Evolutionary conservation across 331 rosid species (phyloP), one percentile per base, ranked within the genome.

Genomic region (Prunus yedoensis): DNA sequence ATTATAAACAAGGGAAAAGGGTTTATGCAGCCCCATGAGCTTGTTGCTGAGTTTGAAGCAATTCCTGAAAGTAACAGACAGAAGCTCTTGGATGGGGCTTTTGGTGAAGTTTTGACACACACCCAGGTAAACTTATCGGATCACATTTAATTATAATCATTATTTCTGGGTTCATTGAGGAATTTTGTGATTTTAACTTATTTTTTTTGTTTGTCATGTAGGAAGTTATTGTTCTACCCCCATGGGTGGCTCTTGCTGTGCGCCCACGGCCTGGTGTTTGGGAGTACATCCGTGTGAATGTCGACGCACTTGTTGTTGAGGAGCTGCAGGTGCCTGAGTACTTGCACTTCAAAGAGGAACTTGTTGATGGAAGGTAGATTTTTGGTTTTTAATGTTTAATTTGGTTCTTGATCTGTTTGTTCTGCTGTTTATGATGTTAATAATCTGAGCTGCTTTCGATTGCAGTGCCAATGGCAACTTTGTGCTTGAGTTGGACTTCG

Each of bases 261-360:
- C 94, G 99, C 28, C 99, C 99, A 41, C 92, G 99, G 91, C 99
- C 99, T 38, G 99, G 99, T 62, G 94, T 95, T 57, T 95, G 99
- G 99, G 99, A 95, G 68, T 95, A 95, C 82, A 88, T 95, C 61
- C 78, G 87, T 60, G 97, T 95, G 74, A 95, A 95, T 46, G 94
- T 95, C 56, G 89, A 92, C 20, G 97, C 97, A 16, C 96, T 92
- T 53, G 86, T 88, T 35, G 88, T 93, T 50, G 99, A 95, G 80
- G 92, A 85, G 85, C 77, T 95, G 80, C 87, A 65, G 30, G 93
- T 82, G 23, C 49, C 97, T n/a, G 99, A 95, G 86, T 95, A 85
- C 81, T 78, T 95, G 75, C 89, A 74, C 54, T 95, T 95, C 86
- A 95, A 95, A 77, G 99, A 95, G 77, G 98, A 95, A 60, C 97